Evolutionary conservation across 192 early-diverging fungal genomes (phyloP).

Genomic region (Irineochytrium annulatum): DNA sequence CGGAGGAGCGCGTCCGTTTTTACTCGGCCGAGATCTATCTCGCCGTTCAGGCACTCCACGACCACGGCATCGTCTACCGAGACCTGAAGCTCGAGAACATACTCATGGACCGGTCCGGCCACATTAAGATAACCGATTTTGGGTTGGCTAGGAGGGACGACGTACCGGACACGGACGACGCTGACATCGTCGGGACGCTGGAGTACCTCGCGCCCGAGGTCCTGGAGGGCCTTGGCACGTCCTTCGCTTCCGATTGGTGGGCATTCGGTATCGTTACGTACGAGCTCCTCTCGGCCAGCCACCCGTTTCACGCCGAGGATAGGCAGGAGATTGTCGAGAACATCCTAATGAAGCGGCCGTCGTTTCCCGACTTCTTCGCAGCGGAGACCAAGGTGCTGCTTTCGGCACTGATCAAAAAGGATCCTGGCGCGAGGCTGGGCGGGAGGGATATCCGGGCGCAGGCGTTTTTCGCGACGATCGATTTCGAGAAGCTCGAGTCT

Average conservation of each 20-base stretch:
- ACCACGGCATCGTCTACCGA: slow-evolving; percentile 46
- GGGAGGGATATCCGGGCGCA: slow-evolving; percentile 38
- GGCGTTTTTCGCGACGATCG: slow-evolving; percentile 38
- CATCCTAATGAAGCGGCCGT: slow-evolving; percentile 31
- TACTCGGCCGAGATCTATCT: slow-evolving; percentile 47
- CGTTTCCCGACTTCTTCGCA: slow-evolving; percentile 31
- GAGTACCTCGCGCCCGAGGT: slow-evolving; percentile 57
- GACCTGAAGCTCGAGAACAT: slow-evolving; percentile 59
- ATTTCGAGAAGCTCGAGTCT: slow-evolving; percentile 41
- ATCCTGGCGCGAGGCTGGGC: slow-evolving; percentile 31
- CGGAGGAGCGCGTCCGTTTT: slow-evolving; percentile 40
- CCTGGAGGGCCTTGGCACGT: slow-evolving; percentile 35
- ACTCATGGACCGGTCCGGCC: slow-evolving; percentile 41
- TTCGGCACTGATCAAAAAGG: slow-evolving; percentile 26
- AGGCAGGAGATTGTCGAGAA: slow-evolving; percentile 36
- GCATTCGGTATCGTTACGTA: slow-evolving; percentile 50
- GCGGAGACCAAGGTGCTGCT: slow-evolving; percentile 30
- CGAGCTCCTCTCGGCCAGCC: slow-evolving; percentile 52
- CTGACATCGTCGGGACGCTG: slow-evolving; percentile 40
- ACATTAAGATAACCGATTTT: slow-evolving; percentile 55
- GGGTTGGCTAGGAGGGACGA: slow-evolving; percentile 41
- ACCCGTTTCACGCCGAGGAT: slow-evolving; percentile 47
- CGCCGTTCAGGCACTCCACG: slow-evolving; percentile 44
- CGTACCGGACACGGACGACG: slow-evolving; percentile 17
- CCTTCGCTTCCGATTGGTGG: slow-evolving; percentile 53